Evolutionary conservation across 1,284 basidiomycete species (phyloP), one percentile per base, ranked within the genome.

Genomic region (Bothia castanella): DNA sequence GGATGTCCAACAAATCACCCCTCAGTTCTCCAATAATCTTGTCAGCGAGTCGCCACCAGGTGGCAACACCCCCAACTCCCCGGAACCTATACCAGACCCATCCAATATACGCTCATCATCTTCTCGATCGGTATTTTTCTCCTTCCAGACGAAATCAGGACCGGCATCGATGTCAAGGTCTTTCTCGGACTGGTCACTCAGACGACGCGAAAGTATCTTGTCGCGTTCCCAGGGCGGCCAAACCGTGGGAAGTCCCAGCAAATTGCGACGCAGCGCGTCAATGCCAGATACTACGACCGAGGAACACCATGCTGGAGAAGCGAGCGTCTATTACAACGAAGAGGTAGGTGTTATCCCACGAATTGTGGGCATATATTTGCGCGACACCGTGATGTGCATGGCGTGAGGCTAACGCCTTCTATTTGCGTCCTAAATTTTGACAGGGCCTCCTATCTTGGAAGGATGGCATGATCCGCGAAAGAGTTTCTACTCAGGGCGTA

Each of bases 401-500:
- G 38, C 38, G 37, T 37, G 34, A 3, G 5, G 21, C 30, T 61
- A 38, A 61, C 38, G 16, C 36, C 10, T 40, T 45, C 27, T 21
- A 31, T 50, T 49, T 32, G 16, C 21, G 16, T 32, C 32, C 3
- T 25, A 36, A n/a, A 42, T 42, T 16, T 50, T 6, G 36, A 13
- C 49, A 76, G 76, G 64, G 71, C 45, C 53, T 56, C 14, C 53
- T 56, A 29, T 67, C 62, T 14, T 75, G 76, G 73, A 67, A 69
- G 37, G 72, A 71, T 38, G 61, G 60, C 0, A 85, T 88, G 78
- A 90, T 98, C 53, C 81, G 95, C 30, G 94, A 98, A 69, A 82
- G 96, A 12, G 84, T 98, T 19, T 84, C 87, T 17, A 84, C 86
- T 5, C 75, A 77, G 20, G 96, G 96, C 8, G 69, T 82, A 8